Evolutionary conservation across 805 yeast species (phyloP).

Genomic region (Tetrapisispora arboricola): DNA sequence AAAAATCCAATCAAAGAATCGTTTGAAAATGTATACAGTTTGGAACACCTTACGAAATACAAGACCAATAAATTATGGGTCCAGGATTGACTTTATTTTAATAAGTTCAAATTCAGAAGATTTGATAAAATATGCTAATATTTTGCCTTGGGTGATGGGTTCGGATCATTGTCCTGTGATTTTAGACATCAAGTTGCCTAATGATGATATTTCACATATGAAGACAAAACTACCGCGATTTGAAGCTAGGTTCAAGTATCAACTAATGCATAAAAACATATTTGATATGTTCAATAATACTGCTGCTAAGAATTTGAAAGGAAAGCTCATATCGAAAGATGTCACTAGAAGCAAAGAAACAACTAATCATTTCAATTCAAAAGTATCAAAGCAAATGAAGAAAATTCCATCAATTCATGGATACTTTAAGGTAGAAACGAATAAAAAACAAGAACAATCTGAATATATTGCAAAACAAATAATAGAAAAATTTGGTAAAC

Average conservation of each 20-base stretch:
- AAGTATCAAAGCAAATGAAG: constrained; percentile 5
- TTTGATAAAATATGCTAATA: constrained; percentile 33
- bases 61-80: constrained; percentile 76
- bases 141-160: constrained; percentile 66
- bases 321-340: no score
- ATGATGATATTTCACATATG: no score
- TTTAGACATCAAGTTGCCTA: constrained; percentile 42
- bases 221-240: constrained; percentile 29
- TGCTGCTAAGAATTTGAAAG: neutral
- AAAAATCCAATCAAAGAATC: constrained; percentile 38
- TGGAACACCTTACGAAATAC: constrained; percentile 79
- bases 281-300: constrained; percentile 28
- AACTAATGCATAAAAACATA: constrained; percentile 29
- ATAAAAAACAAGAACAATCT: neutral
- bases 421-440: neutral
- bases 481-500: no score
- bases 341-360: no score
- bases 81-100: constrained; percentile 74
- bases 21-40: constrained; percentile 68
- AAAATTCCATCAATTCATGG: constrained; percentile 13
- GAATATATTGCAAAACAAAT: no score
- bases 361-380: neutral
- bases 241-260: constrained; percentile 45
- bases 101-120: constrained; percentile 33
- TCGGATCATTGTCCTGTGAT: constrained; percentile 93